These are phyloP conservation scores for Cochlearia excelsa DNA, from an alignment of 345 rosid genomes.

Conservation along the genomic window DNA sequence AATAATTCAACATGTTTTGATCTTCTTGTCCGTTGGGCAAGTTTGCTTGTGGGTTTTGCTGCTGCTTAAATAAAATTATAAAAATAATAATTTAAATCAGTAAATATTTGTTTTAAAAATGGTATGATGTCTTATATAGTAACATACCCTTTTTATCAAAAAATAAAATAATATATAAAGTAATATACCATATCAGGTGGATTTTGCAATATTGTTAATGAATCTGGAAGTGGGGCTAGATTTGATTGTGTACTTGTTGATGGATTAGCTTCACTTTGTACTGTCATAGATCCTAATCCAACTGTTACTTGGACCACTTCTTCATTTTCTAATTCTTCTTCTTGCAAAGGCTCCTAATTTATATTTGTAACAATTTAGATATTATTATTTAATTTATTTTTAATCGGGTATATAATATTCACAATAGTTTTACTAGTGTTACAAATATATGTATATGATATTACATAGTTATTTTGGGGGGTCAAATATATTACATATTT, in stretches of 20 bases:
- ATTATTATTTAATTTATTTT: neutral
- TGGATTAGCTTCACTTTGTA: neutral
- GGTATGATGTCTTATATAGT: no score
- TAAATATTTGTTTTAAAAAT: no score
- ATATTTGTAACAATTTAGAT: neutral
- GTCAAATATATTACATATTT: no score
- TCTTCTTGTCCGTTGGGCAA: no score
- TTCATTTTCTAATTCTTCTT: slow-evolving; percentile 8
- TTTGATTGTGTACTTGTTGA: neutral
- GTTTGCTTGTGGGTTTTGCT: no score
- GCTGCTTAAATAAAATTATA: no score
- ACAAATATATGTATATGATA: no score
- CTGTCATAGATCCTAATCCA: neutral
- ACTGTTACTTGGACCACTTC: neutral
- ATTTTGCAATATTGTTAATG: slow-evolving; percentile 6
- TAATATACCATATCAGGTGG: slow-evolving; percentile 17
- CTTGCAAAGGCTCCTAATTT: slow-evolving; percentile 1
- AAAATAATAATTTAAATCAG: no score
- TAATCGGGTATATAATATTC: neutral
- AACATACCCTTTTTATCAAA: no score
- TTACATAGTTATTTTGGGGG: no score
- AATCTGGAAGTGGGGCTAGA: slow-evolving; percentile 6
- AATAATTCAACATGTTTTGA: neutral
- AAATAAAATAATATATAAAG: neutral
- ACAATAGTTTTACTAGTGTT: no score